A percentile compares a stretch with the other conserved stretches of the same genome.
Conservation (phyloP, 129 eudicot genomes). For the Chrysanthemum lavandulifolium region DNA sequence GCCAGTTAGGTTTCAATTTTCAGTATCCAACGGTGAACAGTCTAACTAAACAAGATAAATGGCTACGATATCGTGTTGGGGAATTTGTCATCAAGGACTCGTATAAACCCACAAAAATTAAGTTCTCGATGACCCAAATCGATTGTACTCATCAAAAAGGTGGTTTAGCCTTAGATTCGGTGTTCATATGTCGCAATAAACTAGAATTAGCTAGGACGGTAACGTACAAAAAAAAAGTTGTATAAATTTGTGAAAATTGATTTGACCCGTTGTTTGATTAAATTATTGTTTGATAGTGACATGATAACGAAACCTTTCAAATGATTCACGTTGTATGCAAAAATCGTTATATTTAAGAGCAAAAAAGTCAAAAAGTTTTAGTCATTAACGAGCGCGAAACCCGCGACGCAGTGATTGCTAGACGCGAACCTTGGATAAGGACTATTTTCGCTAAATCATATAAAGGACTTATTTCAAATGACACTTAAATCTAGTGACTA, state of each 20-base stretch:
- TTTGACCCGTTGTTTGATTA: slow-evolving; percentile 4
- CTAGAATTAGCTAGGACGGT: slow-evolving; percentile 2
- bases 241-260: not conserved
- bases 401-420: too few relatives aligned
- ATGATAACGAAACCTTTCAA: not conserved
- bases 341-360: too few relatives aligned
- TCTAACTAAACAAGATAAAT: slow-evolving; percentile 43
- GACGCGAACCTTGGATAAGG: too few relatives aligned
- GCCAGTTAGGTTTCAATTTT: slow-evolving; percentile 62
- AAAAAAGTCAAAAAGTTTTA: too few relatives aligned
- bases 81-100: slow-evolving; percentile 55
- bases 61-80: slow-evolving; percentile 65
- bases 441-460: too few relatives aligned
- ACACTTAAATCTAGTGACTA: too few relatives aligned
- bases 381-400: too few relatives aligned
- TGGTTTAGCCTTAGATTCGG: slow-evolving; percentile 78
- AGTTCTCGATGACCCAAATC: slow-evolving; percentile 77
- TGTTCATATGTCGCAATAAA: slow-evolving; percentile 42
- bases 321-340: not conserved
- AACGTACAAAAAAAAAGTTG: not conserved
- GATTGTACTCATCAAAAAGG: slow-evolving; percentile 89
- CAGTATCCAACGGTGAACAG: slow-evolving; percentile 42
- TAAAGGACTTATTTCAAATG: too few relatives aligned
- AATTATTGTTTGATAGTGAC: not conserved
- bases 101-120: slow-evolving; percentile 35